Percentiles rank a stretch among this genome's conserved stretches.
Evolutionary conservation across 106 monocot species (phyloP).

Genomic region (Hemerocallis citrina): DNA sequence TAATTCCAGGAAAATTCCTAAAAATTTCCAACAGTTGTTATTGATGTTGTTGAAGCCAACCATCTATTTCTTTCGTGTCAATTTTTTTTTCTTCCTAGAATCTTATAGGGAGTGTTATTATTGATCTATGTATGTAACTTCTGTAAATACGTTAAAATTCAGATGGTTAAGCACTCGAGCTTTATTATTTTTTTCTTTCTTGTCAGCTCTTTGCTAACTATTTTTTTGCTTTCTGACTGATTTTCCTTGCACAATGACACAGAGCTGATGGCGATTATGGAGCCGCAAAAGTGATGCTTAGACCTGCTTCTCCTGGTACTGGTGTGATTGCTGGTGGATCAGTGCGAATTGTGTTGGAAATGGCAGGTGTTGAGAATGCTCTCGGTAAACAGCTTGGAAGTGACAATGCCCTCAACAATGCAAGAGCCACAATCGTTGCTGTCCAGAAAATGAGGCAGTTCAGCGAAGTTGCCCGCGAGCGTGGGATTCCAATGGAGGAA

Average conservation of each 20-base stretch:
- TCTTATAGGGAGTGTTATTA: no score
- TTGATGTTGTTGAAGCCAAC: no score
- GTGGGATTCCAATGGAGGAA: slow-evolving; percentile 84
- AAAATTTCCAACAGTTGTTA: no score
- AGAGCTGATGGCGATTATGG: slow-evolving; percentile 68
- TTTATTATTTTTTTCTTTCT: neutral
- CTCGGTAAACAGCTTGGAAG: slow-evolving; percentile 75
- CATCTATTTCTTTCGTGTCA: no score
- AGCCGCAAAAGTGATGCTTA: slow-evolving; percentile 87
- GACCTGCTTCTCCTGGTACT: slow-evolving; percentile 83
- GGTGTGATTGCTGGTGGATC: slow-evolving; percentile 77
- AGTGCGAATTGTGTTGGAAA: slow-evolving; percentile 71
- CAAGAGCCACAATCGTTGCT: slow-evolving; percentile 50
- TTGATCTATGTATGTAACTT: no score
- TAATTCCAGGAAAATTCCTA: no score
- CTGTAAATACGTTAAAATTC: no score
- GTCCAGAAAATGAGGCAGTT: slow-evolving; percentile 58
- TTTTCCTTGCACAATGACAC: slow-evolving; percentile 6
- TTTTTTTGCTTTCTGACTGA: neutral
- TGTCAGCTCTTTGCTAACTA: neutral
- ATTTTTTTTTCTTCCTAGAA: no score
- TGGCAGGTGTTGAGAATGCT: slow-evolving; percentile 83
- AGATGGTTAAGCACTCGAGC: neutral
- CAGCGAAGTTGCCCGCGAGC: slow-evolving; percentile 56
- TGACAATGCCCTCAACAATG: slow-evolving; percentile 68